A percentile compares a stretch with the other conserved stretches of the same genome.
phyloP scores from a whole-genome alignment of 176 grass and related monocot species.

The Carex kokanica region DNA sequence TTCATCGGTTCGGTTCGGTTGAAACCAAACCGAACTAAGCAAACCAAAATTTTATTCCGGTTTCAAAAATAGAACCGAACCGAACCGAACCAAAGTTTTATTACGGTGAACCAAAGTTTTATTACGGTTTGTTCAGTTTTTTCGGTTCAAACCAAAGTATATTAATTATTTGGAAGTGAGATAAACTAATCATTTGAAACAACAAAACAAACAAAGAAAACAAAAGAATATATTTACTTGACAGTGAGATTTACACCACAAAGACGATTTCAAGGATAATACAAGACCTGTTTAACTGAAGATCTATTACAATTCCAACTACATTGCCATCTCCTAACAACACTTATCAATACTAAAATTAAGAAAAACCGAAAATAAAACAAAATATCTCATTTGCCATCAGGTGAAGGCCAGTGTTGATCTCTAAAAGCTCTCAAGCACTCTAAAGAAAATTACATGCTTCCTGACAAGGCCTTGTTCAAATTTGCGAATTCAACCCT shows the following conservation, averaged over 20 bases:
- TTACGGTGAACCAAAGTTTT: too few species aligned
- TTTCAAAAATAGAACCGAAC: too few species aligned
- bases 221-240: not conserved
- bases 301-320: not conserved
- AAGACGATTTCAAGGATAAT: not conserved
- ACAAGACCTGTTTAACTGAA: not conserved
- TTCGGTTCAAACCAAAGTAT: too few species aligned
- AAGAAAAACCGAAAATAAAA: not conserved
- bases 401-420: conserved; percentile 44
- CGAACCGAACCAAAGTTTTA: too few species aligned
- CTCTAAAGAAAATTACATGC: conserved; percentile 49
- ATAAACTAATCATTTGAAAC: not conserved
- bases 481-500: conserved; percentile 48
- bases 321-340: not conserved
- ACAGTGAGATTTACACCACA: not conserved
- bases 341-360: not conserved
- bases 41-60: too few species aligned
- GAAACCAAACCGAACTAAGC: too few species aligned
- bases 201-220: not conserved
- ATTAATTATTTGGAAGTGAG: not conserved
- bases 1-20: too few species aligned
- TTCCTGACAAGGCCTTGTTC: conserved; percentile 41
- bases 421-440: conserved; percentile 68
- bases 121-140: too few species aligned
- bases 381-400: conserved; percentile 8